Conservation (phyloP, 768 basidiomycete species). For the Leccinum subgranulosum region DNA sequence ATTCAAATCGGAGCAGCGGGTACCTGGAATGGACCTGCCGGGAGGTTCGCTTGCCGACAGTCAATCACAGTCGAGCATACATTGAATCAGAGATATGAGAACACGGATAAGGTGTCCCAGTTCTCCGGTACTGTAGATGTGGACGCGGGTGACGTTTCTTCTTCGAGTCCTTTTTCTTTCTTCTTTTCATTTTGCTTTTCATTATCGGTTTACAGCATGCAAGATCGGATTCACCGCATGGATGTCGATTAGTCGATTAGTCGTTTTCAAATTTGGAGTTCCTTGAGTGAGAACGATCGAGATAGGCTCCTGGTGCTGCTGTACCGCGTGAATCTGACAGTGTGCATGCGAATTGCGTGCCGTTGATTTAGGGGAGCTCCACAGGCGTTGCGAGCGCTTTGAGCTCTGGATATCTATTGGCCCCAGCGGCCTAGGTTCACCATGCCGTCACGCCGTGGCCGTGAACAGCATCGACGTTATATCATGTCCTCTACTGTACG, state of each 20-base stretch:
- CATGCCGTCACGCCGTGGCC: not conserved
- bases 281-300: not conserved
- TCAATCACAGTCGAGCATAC: not conserved
- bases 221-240: not conserved
- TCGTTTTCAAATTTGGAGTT: not conserved
- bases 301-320: not conserved
- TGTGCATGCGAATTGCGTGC: not conserved
- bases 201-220: not conserved
- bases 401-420: not conserved
- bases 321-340: not conserved
- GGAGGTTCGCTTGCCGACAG: not conserved
- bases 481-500: too few relatives aligned
- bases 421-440: not conserved
- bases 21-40: not conserved
- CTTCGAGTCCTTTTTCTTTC: too few relatives aligned
- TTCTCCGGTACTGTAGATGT: not conserved
- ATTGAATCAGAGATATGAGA: too few relatives aligned
- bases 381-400: not conserved
- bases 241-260: not conserved
- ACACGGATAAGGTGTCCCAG: not conserved
- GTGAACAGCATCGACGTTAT: not conserved
- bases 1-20: not conserved
- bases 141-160: not conserved
- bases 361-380: not conserved
- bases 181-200: not conserved